Evolutionary conservation across 371 early-diverging fungal genomes (phyloP).

Genomic region (Parasitella parasitica): DNA sequence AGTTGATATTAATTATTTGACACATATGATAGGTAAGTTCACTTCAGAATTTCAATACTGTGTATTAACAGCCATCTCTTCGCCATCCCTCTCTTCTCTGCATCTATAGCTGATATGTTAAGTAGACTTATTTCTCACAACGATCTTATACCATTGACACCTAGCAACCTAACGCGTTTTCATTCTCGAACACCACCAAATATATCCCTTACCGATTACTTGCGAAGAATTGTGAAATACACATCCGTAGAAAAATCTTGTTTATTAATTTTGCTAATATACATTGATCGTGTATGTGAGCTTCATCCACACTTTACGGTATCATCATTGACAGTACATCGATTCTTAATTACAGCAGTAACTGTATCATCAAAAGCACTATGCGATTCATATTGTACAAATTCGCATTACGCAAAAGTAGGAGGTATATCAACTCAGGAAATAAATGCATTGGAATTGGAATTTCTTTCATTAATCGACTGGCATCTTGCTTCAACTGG

Average conservation of each 20-base stretch:
- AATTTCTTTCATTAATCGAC: conserved; percentile 82
- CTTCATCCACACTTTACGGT: conserved; percentile 83
- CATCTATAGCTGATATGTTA: conserved; percentile 71
- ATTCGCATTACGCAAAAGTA: conserved; percentile 88
- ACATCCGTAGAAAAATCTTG: conserved; percentile 89
- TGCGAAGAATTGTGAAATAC: conserved; percentile 85
- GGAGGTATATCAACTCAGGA: conserved; percentile 94
- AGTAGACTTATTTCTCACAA: conserved; percentile 77
- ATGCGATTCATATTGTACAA: conserved; percentile 86
- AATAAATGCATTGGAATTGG: conserved; percentile 93
- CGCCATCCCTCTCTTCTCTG: background rate
- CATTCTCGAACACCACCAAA: conserved; percentile 94
- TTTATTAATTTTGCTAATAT: conserved; percentile 83
- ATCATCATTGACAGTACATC: conserved; percentile 89
- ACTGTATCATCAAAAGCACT: conserved; percentile 88
- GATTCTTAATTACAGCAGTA: conserved; percentile 92
- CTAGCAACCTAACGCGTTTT: conserved; percentile 87
- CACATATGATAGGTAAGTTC: conserved; percentile 79
- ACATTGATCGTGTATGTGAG: conserved; percentile 89
- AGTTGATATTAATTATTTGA: conserved; percentile 69
- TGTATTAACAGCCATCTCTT: background rate
- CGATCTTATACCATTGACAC: conserved; percentile 83
- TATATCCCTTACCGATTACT: conserved; percentile 80
- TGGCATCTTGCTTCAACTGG: conserved; percentile 85
- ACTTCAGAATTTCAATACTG: too few species aligned